Conservation (phyloP, 2,329 filamentous ascomycete species). For the Aspergillus amoenus region DNA sequence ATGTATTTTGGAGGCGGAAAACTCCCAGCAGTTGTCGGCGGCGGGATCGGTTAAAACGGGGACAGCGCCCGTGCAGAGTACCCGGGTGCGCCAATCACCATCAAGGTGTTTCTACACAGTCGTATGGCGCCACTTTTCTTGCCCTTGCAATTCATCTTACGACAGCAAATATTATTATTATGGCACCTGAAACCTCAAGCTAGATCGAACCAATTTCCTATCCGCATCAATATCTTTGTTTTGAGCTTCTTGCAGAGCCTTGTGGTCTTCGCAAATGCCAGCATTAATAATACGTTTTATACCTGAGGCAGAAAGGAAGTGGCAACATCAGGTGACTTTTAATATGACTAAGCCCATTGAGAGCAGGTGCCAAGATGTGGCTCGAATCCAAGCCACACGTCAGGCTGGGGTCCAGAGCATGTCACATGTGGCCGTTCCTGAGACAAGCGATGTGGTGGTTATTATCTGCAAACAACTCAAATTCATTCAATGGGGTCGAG, state of each 20-base stretch:
- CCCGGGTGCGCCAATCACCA: conserved; percentile 38
- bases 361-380: conserved; percentile 5
- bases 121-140: conserved; percentile 30
- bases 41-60: conserved; percentile 27
- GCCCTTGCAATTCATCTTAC: conserved; percentile 6
- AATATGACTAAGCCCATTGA: neutral
- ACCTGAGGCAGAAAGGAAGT: conserved; percentile 7
- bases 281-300: neutral
- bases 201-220: neutral
- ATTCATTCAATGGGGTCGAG: neutral
- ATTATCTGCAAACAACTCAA: conserved; percentile 9
- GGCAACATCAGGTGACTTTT: neutral
- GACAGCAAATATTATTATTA: neutral
- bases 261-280: neutral
- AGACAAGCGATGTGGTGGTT: conserved; percentile 13
- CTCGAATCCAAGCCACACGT: conserved; percentile 5
- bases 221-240: neutral
- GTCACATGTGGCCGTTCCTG: conserved; percentile 13
- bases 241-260: neutral
- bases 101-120: conserved; percentile 38
- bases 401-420: conserved; percentile 9
- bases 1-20: conserved; percentile 25
- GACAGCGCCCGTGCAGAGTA: conserved; percentile 11
- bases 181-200: neutral
- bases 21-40: conserved; percentile 13